Conservation (phyloP, 306 rosid species). For the Biancaea sappan region DNA sequence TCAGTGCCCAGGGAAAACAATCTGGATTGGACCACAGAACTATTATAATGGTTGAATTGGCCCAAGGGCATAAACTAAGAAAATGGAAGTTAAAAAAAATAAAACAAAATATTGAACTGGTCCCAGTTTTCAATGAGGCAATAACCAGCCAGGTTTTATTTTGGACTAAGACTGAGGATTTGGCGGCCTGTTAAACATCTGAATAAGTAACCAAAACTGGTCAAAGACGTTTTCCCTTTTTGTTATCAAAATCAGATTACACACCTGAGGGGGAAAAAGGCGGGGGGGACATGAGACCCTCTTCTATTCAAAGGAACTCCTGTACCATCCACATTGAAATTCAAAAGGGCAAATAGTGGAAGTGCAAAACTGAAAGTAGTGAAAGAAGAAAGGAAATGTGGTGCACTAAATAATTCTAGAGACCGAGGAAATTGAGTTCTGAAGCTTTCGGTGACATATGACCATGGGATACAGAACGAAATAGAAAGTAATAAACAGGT, state of each 20-base stretch:
- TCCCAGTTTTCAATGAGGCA: neutral
- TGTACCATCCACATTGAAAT: neutral
- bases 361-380: neutral
- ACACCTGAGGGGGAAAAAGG: neutral
- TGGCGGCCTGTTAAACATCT: slow-evolving; percentile 14
- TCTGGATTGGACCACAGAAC: neutral
- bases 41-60: neutral
- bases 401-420: neutral
- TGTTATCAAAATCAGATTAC: neutral
- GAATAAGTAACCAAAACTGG: neutral
- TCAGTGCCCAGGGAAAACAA: neutral
- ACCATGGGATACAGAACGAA: neutral
- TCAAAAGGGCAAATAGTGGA: neutral
- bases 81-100: no score
- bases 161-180: neutral
- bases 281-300: no score
- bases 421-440: neutral
- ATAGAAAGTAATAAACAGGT: neutral
- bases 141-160: neutral
- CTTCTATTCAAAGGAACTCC: no score
- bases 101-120: slow-evolving; percentile 2
- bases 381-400: neutral
- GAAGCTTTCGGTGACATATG: neutral
- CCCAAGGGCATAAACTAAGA: neutral
- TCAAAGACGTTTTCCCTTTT: neutral